Percentiles rank a stretch among this genome's conserved stretches.
Conservation (phyloP, 768 basidiomycete genomes). For the Rhizopogon salebrosus region DNA sequence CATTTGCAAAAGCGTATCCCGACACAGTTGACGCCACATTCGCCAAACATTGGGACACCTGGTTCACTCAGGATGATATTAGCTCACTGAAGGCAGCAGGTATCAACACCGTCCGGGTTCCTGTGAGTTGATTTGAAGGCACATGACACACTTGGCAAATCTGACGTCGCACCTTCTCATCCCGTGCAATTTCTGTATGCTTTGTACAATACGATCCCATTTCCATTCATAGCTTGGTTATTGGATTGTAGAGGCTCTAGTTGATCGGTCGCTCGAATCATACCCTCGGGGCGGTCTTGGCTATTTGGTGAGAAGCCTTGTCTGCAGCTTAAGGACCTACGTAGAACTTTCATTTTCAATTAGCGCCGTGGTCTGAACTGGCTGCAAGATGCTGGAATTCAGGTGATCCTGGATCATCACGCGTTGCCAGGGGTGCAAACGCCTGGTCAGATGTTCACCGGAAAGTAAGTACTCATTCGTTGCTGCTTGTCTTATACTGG, state of each 20-base stretch:
- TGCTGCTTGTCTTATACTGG: neutral
- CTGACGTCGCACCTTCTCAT: neutral
- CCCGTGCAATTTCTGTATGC: neutral
- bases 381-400: conserved; percentile 58
- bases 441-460: conserved; percentile 60
- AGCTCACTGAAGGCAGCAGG: conserved; percentile 44
- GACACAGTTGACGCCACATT: conserved; percentile 53
- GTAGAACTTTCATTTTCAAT: too few relatives aligned
- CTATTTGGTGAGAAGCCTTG: conserved; percentile 52
- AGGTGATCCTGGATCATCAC: conserved; percentile 65
- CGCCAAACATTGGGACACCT: conserved; percentile 65
- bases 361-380: conserved; percentile 61
- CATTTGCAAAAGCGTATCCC: conserved; percentile 56
- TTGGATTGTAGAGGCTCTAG: conserved; percentile 75
- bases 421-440: conserved; percentile 67
- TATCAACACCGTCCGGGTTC: conserved; percentile 75
- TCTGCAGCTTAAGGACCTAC: too few relatives aligned
- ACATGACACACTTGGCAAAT: neutral
- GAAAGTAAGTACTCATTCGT: conserved; percentile 37
- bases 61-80: conserved; percentile 68
- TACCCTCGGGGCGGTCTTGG: conserved; percentile 70
- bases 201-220: neutral
- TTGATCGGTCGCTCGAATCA: conserved; percentile 53
- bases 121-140: conserved; percentile 37
- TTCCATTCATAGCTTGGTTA: conserved; percentile 55